Percentiles rank a stretch among this genome's conserved stretches.
Evolutionary conservation across 2,329 filamentous ascomycete genomes (phyloP).

Genomic region (Pyricularia pennisetigena): DNA sequence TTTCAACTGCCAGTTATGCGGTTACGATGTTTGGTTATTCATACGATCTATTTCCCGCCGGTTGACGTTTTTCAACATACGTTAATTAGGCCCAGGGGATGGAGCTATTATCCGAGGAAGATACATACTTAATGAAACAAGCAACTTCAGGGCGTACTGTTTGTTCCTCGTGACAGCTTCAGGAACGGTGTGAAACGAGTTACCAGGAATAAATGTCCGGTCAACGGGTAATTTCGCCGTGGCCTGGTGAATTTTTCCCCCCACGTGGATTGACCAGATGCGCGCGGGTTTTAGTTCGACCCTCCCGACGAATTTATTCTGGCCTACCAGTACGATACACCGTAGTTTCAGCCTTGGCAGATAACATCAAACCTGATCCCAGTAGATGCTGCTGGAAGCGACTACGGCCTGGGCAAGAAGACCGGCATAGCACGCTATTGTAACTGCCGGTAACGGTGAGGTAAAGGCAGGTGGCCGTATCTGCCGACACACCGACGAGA

Average conservation of each 20-base stretch:
- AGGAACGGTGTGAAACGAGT: neutral
- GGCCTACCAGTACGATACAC: neutral
- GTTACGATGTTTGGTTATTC: constrained; percentile 6
- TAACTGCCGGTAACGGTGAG: no score
- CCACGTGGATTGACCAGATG: neutral
- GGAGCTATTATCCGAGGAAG: neutral
- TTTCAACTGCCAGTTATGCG: constrained; percentile 1
- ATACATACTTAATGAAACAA: neutral
- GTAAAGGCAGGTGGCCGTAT: neutral
- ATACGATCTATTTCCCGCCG: neutral
- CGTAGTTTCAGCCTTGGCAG: neutral
- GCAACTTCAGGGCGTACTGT: neutral
- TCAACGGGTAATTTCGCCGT: no score
- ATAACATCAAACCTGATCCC: neutral
- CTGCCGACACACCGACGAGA: neutral
- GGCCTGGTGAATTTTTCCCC: neutral
- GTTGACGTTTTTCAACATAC: neutral
- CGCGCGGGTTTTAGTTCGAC: neutral
- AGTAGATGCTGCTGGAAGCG: neutral
- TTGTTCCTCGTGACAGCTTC: no score
- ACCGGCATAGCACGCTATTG: neutral
- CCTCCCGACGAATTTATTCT: neutral
- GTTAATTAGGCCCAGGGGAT: neutral
- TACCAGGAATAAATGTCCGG: no score
- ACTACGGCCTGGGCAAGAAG: neutral